Percentiles rank a stretch among this genome's conserved stretches.
Conservation (phyloP, 805 yeast genomes). For the Metschnikowia aberdeeniae region DNA sequence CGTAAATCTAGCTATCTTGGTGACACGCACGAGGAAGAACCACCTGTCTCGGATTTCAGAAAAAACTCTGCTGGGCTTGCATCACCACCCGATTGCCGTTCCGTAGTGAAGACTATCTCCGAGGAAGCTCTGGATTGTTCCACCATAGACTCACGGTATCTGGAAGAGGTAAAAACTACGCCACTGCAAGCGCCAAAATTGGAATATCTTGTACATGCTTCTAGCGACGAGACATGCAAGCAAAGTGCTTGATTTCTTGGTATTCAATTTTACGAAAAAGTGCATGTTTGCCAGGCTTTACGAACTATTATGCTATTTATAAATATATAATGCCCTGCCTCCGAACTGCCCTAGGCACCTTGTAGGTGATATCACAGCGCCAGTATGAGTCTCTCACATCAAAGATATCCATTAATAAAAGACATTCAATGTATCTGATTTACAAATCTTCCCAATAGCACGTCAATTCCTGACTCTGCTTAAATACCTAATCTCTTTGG, state of each 20-base stretch:
- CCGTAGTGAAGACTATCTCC: background rate
- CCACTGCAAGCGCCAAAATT: conserved; percentile 5
- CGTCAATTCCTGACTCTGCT: background rate
- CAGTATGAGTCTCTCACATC: too few species aligned
- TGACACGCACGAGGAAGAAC: conserved; percentile 3
- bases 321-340: too few species aligned
- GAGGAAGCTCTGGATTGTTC: conserved; percentile 3
- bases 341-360: too few species aligned
- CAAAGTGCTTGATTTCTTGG: background rate
- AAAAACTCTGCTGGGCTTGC: background rate
- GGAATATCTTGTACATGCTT: conserved; percentile 1
- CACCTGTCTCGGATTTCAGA: conserved; percentile 1
- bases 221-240: background rate
- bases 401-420: too few species aligned
- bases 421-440: too few species aligned
- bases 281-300: too few species aligned
- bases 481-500: too few species aligned
- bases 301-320: too few species aligned
- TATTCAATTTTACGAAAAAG: background rate
- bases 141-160: background rate
- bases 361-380: background rate
- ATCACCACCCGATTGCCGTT: background rate
- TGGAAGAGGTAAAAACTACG: background rate
- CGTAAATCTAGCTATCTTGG: background rate
- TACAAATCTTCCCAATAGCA: background rate